phyloP scores from a whole-genome alignment of 371 early-diverging fungal genomes.

The Globomyces sp. region DNA sequence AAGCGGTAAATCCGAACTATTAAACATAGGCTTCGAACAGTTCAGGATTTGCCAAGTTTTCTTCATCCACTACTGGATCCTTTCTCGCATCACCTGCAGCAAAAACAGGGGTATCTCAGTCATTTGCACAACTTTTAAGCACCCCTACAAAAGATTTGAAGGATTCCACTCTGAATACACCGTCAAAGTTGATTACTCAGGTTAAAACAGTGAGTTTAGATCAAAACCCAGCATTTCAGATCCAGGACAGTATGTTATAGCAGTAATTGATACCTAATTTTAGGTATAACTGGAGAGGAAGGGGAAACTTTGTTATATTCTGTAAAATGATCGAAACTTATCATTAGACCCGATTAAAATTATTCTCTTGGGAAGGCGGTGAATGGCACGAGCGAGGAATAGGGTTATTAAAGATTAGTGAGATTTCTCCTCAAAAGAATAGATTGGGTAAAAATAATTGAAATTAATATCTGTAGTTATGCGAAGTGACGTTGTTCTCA shows the following conservation, averaged over 20 bases:
- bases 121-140: too few relatives aligned
- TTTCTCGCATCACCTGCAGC: neutral
- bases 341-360: conserved; percentile 27
- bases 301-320: conserved; percentile 26
- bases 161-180: too few relatives aligned
- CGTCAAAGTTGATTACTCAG: too few relatives aligned
- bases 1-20: neutral
- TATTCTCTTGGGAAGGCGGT: conserved; percentile 29
- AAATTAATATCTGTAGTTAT: conserved; percentile 23
- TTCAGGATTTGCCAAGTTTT: neutral
- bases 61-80: neutral
- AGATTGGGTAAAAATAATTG: neutral
- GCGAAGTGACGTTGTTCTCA: conserved; percentile 27
- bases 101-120: neutral
- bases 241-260: too few relatives aligned
- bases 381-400: conserved; percentile 33
- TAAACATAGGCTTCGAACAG: neutral
- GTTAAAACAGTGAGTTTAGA: too few relatives aligned
- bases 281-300: conserved; percentile 34
- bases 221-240: too few relatives aligned
- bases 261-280: neutral
- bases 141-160: neutral
- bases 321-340: neutral
- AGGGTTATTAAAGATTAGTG: conserved; percentile 15
- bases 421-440: neutral